Evolutionary conservation across 352 stramenopile species (phyloP), one percentile per base, ranked within the genome.

Genomic region (Phytophthora cactorum): DNA sequence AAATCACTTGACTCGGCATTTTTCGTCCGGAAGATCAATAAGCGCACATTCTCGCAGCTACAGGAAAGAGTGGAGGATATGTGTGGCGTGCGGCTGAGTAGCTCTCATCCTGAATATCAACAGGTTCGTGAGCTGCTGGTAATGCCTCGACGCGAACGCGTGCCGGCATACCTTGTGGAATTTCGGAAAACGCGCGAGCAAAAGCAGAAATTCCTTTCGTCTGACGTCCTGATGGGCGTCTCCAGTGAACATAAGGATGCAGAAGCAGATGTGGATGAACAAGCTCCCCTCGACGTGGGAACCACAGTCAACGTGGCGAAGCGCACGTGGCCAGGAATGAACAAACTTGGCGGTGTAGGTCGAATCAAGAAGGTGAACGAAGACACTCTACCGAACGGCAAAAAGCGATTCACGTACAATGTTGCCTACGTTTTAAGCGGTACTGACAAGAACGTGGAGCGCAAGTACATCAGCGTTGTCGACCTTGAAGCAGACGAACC

Each of bases 241-340:
- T 54, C 49, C 7, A 54, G 45, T 31, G 75, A 87, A 59, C 70
- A 68, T 3, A 60, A 77, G 7, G 66, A 79, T 29, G 59, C 75
- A 3, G 72, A 83, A 2, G 47, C 32, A 41, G 72, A 81, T 9
- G 74, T 88, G 22, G 78, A 88, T 52, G 68, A 84, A 46, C 53
- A 78, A 34, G 76, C 72, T 25, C 56, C 84, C 5, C 67, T 93
- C 2, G 74, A 65, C 0, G 71, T 90, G 8, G 82, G 84, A 1
- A 84, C 77, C 0, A 92, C 84, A 22, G 86, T 94, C 6, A 86
- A 77, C 12, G 88, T 96, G 2, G 86, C 80, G 0, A 93, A 91
- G 63, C 84, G 88, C 9, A 96, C 86, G 11, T 96, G 88, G 88
- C 84, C 88, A 32, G 88, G 88, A 2, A 96, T 96, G 70, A 96